Conservation (phyloP, 2,329 filamentous ascomycete species). For the Epichloe sibirici region DNA sequence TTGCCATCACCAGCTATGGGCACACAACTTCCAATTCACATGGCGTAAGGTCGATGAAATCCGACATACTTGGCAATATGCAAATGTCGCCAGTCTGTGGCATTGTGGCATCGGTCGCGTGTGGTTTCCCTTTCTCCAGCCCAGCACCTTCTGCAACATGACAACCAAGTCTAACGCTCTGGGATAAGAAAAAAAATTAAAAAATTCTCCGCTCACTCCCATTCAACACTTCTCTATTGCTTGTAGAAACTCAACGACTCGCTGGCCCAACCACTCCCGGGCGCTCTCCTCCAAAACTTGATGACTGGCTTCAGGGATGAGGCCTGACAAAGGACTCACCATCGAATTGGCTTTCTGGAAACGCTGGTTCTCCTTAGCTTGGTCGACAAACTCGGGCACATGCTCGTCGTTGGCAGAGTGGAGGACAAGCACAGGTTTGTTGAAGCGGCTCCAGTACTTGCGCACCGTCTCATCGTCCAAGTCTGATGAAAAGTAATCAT, state of each 20-base stretch:
- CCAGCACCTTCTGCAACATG: too few species aligned
- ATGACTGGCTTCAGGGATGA: conserved; percentile 41
- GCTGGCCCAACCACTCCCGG: conserved; percentile 36
- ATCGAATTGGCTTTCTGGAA: conserved; percentile 39
- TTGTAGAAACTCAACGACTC: conserved; percentile 34
- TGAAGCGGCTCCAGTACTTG: conserved; percentile 53
- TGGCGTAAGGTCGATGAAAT: too few species aligned
- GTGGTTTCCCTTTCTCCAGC: too few species aligned
- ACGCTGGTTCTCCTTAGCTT: conserved; percentile 39
- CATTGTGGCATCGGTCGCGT: too few species aligned
- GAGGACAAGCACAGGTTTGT: conserved; percentile 49
- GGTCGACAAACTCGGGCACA: conserved; percentile 46
- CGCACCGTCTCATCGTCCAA: conserved; percentile 43
- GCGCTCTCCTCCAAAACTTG: conserved; percentile 33
- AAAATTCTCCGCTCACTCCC: neutral
- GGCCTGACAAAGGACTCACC: conserved; percentile 37
- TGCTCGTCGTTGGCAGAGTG: conserved; percentile 55
- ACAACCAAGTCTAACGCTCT: neutral
- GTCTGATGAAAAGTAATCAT: conserved; percentile 83
- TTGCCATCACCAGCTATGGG: too few species aligned
- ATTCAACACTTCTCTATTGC: conserved; percentile 10
- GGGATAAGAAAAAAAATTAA: neutral
- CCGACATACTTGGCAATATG: too few species aligned
- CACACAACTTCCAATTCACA: too few species aligned
- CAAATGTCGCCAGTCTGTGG: neutral